phyloP scores from a whole-genome alignment of 169 alveolate species.

The Eimeria mitis region DNA sequence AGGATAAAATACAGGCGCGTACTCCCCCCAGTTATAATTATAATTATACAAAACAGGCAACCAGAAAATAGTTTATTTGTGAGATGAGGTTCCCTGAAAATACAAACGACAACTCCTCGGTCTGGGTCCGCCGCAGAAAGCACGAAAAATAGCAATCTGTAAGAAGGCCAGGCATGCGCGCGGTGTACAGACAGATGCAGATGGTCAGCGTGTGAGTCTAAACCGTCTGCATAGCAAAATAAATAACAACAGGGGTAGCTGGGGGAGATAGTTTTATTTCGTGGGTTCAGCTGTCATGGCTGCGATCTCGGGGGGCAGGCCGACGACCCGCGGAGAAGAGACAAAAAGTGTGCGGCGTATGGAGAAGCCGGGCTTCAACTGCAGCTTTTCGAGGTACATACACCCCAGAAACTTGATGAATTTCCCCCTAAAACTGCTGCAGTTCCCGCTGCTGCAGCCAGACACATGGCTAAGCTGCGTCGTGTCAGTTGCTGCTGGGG shows the following conservation, averaged over 20 bases:
- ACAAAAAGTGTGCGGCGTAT: not conserved
- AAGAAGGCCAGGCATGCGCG: not conserved
- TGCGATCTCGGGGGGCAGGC: not conserved
- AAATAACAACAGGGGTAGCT: not conserved
- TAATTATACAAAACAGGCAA: not conserved
- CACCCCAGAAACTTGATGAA: not conserved
- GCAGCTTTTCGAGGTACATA: not conserved
- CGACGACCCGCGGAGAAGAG: not conserved
- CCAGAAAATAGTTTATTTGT: not conserved
- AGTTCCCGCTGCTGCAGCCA: not conserved
- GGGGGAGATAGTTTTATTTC: not conserved
- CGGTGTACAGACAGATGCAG: not conserved
- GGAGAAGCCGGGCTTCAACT: not conserved
- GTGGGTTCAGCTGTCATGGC: not conserved
- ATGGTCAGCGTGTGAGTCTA: not conserved
- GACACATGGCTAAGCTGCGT: slow-evolving; percentile 2
- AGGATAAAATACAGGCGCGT: too few species aligned
- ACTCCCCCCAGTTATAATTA: too few species aligned
- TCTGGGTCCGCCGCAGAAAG: not conserved
- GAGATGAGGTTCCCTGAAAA: not conserved
- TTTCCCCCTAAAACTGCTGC: not conserved
- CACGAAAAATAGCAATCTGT: not conserved
- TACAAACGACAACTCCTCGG: not conserved
- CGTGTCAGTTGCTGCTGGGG: slow-evolving; percentile 29
- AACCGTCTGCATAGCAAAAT: not conserved